A percentile compares a stretch with the other conserved stretches of the same genome.
These are phyloP conservation scores for Coemansia sp. DNA, from an alignment of 192 early-diverging fungal species.

Conservation along the genomic window DNA sequence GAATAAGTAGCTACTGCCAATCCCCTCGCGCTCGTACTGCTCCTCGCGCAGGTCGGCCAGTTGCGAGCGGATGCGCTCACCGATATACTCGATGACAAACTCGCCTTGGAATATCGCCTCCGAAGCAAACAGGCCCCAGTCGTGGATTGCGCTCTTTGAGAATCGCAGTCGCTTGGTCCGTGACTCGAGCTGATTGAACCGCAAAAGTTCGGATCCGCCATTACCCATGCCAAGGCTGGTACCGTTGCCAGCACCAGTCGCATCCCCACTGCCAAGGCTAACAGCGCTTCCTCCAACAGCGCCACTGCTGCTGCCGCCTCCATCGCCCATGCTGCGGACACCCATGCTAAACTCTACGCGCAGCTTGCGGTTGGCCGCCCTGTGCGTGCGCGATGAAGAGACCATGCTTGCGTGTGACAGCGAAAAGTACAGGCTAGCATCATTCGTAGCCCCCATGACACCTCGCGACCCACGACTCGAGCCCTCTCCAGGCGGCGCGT, in stretches of 20 bases:
- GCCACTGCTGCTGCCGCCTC: conserved; percentile 16
- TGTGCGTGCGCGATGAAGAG: conserved; percentile 66
- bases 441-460: conserved; percentile 15
- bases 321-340: conserved; percentile 56
- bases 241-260: conserved; percentile 1
- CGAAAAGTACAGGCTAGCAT: conserved; percentile 40
- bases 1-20: conserved; percentile 94
- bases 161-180: conserved; percentile 90
- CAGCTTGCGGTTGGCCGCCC: conserved; percentile 66
- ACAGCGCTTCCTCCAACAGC: conserved; percentile 23
- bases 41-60: conserved; percentile 95
- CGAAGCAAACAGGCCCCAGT: conserved; percentile 96
- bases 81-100: conserved; percentile 98
- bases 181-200: conserved; percentile 91
- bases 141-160: conserved; percentile 92
- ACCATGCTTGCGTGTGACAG: conserved; percentile 43
- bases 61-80: conserved; percentile 91
- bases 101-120: conserved; percentile 92
- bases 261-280: conserved; percentile 1
- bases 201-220: conserved; percentile 71
- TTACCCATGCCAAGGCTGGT: neutral
- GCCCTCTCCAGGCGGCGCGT: conserved; percentile 20
- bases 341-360: conserved; percentile 62
- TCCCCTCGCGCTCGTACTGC: conserved; percentile 89
- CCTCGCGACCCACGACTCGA: conserved; percentile 13